Evolutionary conservation across 169 alveolate genomes (phyloP), one percentile per base, ranked within the genome.

Genomic region (Plasmodium adleri): DNA sequence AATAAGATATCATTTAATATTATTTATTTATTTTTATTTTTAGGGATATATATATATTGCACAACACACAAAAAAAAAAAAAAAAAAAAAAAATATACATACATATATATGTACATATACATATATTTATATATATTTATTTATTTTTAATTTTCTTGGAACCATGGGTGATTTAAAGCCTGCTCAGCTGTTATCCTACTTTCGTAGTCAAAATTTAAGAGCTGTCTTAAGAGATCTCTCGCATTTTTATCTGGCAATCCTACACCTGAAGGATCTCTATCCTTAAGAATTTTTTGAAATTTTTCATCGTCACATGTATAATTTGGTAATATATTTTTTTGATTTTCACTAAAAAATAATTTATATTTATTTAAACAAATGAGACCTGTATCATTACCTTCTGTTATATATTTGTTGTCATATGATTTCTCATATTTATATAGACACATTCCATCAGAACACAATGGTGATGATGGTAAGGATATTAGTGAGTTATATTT

Each of bases 161-260:
- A 83, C 96, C 97, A 95, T 1, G 94, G 92, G 64, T 95, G 97
- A 58, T 93, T 74, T 10, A 94, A 80, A 56, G 97, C 97, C 68
- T 95, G 96, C 49, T 83, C 92, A 0, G 97, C 96, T 52, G 93
- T 93, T 26, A 93, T 94, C 49, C 97, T 62, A 13, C 73, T 88
- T 43, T 88, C 92, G 58, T 95, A 96, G 64, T 94, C 96, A 56
- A 93, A 88, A 71, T 93, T 89, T n/a, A 95, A 73, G 39, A 92
- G 63, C 15, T 94, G 93, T 26, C 86, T 88, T 10, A 94, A 88
- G 3, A 95, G 72, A 72, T 95, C 95, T 74, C 95, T 90, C 24
- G 97, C 97, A 47, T 83, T 83, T 43, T 45, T 60, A 72, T 83
- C 47, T 9, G 91, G 91, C 0, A 83, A 75, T 15, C 91, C 91